phyloP scores from a whole-genome alignment of 2,329 filamentous ascomycete species.

The Aspergillus cejpii region DNA sequence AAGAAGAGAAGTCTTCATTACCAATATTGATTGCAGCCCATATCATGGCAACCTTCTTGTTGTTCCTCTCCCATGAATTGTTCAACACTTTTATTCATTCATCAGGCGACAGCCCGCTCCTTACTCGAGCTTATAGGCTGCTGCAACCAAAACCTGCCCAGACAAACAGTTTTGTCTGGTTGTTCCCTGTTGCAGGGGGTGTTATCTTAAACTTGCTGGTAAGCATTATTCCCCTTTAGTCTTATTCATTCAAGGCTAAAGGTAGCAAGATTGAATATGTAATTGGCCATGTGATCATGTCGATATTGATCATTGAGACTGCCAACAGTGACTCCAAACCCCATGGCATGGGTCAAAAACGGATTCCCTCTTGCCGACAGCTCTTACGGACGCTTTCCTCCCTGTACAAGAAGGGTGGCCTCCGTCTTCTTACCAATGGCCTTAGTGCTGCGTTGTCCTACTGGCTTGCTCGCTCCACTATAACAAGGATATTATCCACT shows the following conservation, averaged over 20 bases:
- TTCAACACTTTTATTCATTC: slow-evolving; percentile 6
- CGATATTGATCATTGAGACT: slow-evolving; percentile 5
- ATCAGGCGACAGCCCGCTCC: slow-evolving; percentile 2
- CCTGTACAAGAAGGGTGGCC: not conserved
- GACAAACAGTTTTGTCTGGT: not conserved
- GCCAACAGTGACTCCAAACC: not conserved
- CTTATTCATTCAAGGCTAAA: not conserved
- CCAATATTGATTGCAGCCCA: too few relatives aligned
- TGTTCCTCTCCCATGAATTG: not conserved
- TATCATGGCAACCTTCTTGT: too few relatives aligned
- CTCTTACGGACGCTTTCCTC: not conserved
- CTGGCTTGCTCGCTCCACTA: not conserved
- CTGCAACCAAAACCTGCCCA: not conserved
- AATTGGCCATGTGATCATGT: not conserved
- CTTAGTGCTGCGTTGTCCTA: not conserved
- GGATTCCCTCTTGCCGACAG: not conserved
- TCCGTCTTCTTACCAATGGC: not conserved
- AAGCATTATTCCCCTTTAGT: not conserved
- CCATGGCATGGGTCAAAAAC: not conserved
- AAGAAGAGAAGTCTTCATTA: too few relatives aligned
- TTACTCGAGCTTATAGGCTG: slow-evolving; percentile 1
- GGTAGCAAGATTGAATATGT: not conserved
- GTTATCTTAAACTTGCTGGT: slow-evolving; percentile 1
- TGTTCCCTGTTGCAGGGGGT: not conserved
- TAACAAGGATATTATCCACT: not conserved